Conservation (phyloP, 768 basidiomycete genomes). For the Rhodocollybia butyracea region DNA sequence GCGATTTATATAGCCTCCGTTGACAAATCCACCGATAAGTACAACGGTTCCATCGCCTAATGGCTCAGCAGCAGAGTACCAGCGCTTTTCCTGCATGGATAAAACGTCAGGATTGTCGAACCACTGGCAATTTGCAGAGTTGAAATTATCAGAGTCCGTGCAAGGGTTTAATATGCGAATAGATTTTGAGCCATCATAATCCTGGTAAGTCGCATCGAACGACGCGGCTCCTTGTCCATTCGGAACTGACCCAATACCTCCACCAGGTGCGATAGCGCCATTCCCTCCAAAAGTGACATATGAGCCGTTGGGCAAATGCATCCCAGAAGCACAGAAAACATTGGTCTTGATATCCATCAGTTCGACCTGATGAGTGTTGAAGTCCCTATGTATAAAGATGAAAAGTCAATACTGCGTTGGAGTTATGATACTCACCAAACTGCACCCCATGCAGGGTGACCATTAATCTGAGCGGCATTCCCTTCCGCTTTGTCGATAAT, state of each 20-base stretch:
- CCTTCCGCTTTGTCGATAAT: too few relatives aligned
- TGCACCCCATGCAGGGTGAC: too few relatives aligned
- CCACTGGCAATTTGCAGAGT: constrained; percentile 58
- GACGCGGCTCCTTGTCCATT: constrained; percentile 44
- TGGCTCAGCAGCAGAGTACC: constrained; percentile 78
- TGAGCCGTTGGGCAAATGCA: constrained; percentile 79
- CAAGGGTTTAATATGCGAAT: constrained; percentile 86
- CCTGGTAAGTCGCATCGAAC: too few relatives aligned
- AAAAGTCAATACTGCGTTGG: background rate
- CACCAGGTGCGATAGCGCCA: constrained; percentile 68
- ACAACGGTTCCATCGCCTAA: constrained; percentile 74
- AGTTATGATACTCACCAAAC: constrained; percentile 38
- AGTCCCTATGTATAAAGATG: constrained; percentile 47
- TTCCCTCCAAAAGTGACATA: constrained; percentile 78
- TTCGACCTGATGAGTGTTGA: constrained; percentile 50
- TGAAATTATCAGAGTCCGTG: constrained; percentile 40
- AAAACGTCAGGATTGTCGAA: too few relatives aligned
- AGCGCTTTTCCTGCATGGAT: constrained; percentile 64
- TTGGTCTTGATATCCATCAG: constrained; percentile 75
- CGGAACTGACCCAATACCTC: constrained; percentile 48
- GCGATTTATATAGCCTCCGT: constrained; percentile 76
- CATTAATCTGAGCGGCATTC: too few relatives aligned
- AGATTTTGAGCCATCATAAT: constrained; percentile 74
- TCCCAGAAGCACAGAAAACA: constrained; percentile 78
- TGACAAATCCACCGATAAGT: constrained; percentile 78